Conservation (phyloP, 345 rosid species). For the Acer negundo region DNA sequence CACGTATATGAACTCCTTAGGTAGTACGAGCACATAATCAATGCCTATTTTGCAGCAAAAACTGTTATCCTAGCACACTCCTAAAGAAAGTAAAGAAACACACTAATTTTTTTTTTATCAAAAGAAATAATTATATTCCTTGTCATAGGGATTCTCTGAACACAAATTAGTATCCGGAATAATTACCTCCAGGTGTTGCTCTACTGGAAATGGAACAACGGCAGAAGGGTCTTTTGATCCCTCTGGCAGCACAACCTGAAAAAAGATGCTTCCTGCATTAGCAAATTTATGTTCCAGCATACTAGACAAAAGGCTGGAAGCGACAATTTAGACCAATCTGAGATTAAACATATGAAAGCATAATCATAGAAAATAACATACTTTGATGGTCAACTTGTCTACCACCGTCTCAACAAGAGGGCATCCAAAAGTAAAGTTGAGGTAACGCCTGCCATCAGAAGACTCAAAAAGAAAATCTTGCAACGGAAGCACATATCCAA, state of each 20-base stretch:
- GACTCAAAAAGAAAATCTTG: conserved; percentile 91
- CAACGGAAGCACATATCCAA: conserved; percentile 89
- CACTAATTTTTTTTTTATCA: not conserved
- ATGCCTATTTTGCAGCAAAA: not conserved
- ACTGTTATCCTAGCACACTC: not conserved
- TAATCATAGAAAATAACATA: conserved; percentile 36
- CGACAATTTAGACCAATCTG: conserved; percentile 1
- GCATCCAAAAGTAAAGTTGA: conserved; percentile 95
- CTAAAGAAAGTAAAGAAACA: not conserved
- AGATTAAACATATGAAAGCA: conserved; percentile 11
- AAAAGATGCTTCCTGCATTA: conserved; percentile 27
- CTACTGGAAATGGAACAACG: conserved; percentile 77
- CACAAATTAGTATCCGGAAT: conserved; percentile 7
- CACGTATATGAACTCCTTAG: not conserved
- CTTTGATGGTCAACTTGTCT: conserved; percentile 87
- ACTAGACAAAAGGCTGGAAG: conserved; percentile 11
- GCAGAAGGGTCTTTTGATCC: conserved; percentile 93
- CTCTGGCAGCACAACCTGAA: conserved; percentile 94
- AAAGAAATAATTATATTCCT: not conserved
- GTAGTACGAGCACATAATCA: not conserved
- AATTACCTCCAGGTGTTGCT: conserved; percentile 75
- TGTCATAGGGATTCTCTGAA: not conserved
- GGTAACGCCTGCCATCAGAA: conserved; percentile 83
- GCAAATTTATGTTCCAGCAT: conserved; percentile 8
- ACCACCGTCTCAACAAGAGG: conserved; percentile 86